These are phyloP conservation scores for Amanita phalloides DNA, from an alignment of 768 basidiomycete genomes.

Conservation along the genomic window DNA sequence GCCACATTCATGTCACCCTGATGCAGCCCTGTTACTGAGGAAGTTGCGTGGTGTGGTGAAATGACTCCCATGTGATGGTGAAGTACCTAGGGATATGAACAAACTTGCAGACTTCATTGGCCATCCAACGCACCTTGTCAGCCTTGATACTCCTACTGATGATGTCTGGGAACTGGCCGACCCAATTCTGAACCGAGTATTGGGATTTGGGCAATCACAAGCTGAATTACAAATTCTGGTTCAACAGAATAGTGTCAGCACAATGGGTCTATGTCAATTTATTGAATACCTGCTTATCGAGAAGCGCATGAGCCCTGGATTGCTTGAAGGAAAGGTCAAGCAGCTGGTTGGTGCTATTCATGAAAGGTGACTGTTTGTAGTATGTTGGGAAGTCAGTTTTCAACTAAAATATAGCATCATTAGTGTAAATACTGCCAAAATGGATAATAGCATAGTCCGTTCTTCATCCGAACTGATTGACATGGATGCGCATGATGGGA, in stretches of 20 bases:
- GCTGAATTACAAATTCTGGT: not conserved
- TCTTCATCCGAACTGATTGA: not conserved
- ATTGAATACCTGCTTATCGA: not conserved
- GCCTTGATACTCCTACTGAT: not conserved
- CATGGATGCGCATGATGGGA: too few relatives aligned
- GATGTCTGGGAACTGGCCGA: constrained; percentile 1
- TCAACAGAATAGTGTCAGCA: not conserved
- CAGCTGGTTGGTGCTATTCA: not conserved
- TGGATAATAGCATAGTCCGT: not conserved
- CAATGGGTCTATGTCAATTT: not conserved
- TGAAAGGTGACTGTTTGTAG: not conserved
- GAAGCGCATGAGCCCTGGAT: not conserved
- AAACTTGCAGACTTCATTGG: not conserved
- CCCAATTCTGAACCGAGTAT: not conserved
- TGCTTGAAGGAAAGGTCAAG: constrained; percentile 1
- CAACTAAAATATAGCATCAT: not conserved
- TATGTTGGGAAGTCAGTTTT: too few relatives aligned
- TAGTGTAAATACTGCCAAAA: too few relatives aligned
- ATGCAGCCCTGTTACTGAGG: too few relatives aligned
- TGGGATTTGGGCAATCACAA: not conserved
- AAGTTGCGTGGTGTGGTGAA: too few relatives aligned
- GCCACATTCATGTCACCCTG: too few relatives aligned
- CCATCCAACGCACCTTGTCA: not conserved
- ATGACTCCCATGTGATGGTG: too few relatives aligned
- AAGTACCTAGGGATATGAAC: too few relatives aligned